Percentiles rank a stretch among this genome's conserved stretches.
These are phyloP conservation scores for Hibiscus syriacus DNA, from an alignment of 345 rosid species.

Conservation along the genomic window DNA sequence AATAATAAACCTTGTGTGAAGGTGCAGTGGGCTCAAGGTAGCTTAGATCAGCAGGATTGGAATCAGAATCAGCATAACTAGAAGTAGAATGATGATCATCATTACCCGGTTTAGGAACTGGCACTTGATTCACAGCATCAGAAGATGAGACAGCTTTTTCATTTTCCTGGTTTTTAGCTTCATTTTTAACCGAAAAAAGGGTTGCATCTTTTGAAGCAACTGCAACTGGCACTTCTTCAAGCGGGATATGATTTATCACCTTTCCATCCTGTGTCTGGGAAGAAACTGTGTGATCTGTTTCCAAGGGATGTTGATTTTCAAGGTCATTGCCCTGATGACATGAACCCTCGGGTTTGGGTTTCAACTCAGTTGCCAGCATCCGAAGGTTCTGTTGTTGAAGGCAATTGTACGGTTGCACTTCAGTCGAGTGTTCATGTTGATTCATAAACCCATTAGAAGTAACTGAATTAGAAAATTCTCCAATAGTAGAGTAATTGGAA, in stretches of 20 bases:
- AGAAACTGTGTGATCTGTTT: constrained; percentile 25
- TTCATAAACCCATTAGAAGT: too few species aligned
- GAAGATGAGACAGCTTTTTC: constrained; percentile 29
- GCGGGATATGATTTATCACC: constrained; percentile 26
- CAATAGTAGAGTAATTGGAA: constrained; percentile 26
- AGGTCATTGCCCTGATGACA: constrained; percentile 24
- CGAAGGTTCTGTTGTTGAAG: constrained; percentile 35
- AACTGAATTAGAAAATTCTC: too few species aligned
- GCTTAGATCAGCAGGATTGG: constrained; percentile 45
- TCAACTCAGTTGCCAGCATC: constrained; percentile 26
- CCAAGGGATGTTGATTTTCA: constrained; percentile 21
- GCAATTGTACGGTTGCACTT: constrained; percentile 26
- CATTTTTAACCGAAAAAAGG: constrained; percentile 24
- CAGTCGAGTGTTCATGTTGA: too few species aligned
- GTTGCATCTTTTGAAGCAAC: constrained; percentile 23
- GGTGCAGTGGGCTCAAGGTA: constrained; percentile 39
- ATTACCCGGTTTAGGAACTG: constrained; percentile 34
- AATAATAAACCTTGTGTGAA: constrained; percentile 50
- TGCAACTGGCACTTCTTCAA: constrained; percentile 30
- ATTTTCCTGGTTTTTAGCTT: constrained; percentile 24
- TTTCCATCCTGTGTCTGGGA: constrained; percentile 28
- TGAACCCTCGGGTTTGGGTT: constrained; percentile 27
- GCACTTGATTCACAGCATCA: constrained; percentile 33
- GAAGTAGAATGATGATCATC: constrained; percentile 40
- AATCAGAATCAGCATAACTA: constrained; percentile 30